Base-by-base conservation (phyloP, 805 yeast genomes). In the Clavispora phyllophila region DNA sequence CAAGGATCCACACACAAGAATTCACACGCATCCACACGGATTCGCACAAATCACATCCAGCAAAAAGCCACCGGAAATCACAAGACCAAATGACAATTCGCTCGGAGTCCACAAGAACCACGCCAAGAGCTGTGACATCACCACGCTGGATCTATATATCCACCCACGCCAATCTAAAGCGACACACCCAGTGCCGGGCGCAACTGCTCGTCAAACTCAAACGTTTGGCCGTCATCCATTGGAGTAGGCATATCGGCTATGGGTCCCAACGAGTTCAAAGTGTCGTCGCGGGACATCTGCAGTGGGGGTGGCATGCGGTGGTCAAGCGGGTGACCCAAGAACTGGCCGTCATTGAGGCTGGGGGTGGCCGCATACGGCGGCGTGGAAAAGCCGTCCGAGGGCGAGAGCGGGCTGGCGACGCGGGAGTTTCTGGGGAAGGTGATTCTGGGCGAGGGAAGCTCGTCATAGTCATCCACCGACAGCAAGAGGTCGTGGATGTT, bases 401-500 rank as follows among this genome's bases (percentile, higher is more conserved):
- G 24, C 15, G 29, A 9, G n/a, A 22, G 26, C 20, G 19, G 26
- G 24, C 37, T 19, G 25, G 24, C 15, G 8, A n/a, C 25, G n/a
- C 27, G 27, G 13, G 17, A 9, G 13, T 35, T 26, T n/a, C 6
- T 10, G 12, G 29, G 29, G 9, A 10, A 12, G 10, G 3, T 5
- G 17, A 34, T 14, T 4, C 18, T 12, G 9, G 37, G 26, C 13
- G 19, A 20, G 5, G 37, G 18, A 9, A 19, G 9, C 9, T 7
- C 9, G 15, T 33, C 36, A n/a, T 10, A 17, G 36, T 20, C 33
- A 4, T 58, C 63, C 28, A 58, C 50, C 31, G 56, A 50, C 32
- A 56, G 57, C 47, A 61, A 66, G 41, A 69, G 62, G 24, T 58
- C 54, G 17, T 52, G 39, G 36, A 70, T 63, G 45, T 66, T 61